phyloP scores from a whole-genome alignment of 805 yeast genomes.

The Candida awuae region DNA sequence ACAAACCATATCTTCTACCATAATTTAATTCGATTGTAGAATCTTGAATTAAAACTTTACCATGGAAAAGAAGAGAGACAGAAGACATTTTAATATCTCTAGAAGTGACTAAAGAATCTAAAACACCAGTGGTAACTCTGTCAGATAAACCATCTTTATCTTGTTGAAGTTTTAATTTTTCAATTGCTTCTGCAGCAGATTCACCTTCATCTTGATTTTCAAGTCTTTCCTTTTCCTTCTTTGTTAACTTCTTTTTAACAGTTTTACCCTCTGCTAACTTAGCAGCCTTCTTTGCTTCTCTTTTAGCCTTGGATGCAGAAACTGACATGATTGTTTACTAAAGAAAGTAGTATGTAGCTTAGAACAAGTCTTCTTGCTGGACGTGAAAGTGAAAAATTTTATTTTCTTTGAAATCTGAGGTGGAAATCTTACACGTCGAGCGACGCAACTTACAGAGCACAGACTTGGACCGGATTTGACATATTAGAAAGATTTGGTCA shows the following conservation, averaged over 20 bases:
- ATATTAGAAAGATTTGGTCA: no score
- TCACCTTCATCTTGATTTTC: conserved; percentile 47
- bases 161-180: conserved; percentile 82
- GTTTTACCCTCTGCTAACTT: conserved; percentile 76
- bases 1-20: conserved; percentile 94
- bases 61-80: conserved; percentile 90
- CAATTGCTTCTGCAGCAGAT: conserved; percentile 64
- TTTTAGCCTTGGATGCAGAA: conserved; percentile 94
- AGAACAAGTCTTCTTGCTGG: not conserved
- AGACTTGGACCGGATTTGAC: no score
- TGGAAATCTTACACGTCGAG: conserved; percentile 1
- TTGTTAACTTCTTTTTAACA: conserved; percentile 57
- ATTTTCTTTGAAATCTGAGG: not conserved
- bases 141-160: conserved; percentile 93
- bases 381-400: no score
- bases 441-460: no score
- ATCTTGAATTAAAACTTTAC: conserved; percentile 92
- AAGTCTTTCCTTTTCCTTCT: conserved; percentile 38
- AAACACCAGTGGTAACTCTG: conserved; percentile 96
- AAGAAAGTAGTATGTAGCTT: not conserved
- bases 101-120: conserved; percentile 80
- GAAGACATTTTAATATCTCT: conserved; percentile 91
- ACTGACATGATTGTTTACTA: conserved; percentile 32
- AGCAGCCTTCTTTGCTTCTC: conserved; percentile 95
- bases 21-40: conserved; percentile 86